Conservation (phyloP, 2,329 filamentous ascomycete genomes). For the Emericellopsis cladophorae region DNA sequence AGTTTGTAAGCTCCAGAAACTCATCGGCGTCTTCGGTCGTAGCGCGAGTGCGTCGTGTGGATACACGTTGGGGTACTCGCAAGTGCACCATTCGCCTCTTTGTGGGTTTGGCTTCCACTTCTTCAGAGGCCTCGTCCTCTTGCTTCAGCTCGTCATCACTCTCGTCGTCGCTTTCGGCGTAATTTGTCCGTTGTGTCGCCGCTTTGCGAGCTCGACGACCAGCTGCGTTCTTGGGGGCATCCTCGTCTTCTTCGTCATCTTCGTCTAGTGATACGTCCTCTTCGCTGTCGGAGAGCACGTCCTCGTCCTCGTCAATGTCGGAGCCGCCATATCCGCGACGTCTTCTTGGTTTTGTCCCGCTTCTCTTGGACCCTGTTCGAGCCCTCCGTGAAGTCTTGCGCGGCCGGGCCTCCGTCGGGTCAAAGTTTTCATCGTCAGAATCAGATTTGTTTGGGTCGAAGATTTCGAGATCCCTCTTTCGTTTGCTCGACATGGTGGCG, state of each 20-base stretch:
- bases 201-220: conserved; percentile 36
- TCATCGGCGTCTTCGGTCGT: conserved; percentile 41
- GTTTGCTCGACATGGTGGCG: conserved; percentile 26
- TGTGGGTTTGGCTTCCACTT: conserved; percentile 10
- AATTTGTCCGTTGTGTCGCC: conserved; percentile 30
- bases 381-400: conserved; percentile 27
- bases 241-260: conserved; percentile 28
- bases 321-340: conserved; percentile 39
- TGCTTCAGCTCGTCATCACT: conserved; percentile 7
- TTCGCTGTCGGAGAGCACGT: conserved; percentile 38
- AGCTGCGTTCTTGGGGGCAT: conserved; percentile 29
- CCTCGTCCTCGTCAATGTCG: conserved; percentile 50
- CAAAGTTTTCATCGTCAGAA: conserved; percentile 53
- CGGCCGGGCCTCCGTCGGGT: conserved; percentile 34
- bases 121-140: conserved; percentile 16
- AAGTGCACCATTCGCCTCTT: conserved; percentile 30
- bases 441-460: conserved; percentile 58
- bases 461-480: conserved; percentile 44
- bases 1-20: conserved; percentile 45
- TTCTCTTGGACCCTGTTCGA: conserved; percentile 18
- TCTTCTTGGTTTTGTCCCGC: conserved; percentile 14
- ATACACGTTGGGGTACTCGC: conserved; percentile 19
- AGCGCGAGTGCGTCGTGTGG: conserved; percentile 32
- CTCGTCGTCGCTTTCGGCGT: conserved; percentile 32
- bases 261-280: conserved; percentile 34